Evolutionary conservation across 225 moss, liverwort and hornwort genomes (phyloP).

Genomic region (Bryoerythrophyllum caledonicum): DNA sequence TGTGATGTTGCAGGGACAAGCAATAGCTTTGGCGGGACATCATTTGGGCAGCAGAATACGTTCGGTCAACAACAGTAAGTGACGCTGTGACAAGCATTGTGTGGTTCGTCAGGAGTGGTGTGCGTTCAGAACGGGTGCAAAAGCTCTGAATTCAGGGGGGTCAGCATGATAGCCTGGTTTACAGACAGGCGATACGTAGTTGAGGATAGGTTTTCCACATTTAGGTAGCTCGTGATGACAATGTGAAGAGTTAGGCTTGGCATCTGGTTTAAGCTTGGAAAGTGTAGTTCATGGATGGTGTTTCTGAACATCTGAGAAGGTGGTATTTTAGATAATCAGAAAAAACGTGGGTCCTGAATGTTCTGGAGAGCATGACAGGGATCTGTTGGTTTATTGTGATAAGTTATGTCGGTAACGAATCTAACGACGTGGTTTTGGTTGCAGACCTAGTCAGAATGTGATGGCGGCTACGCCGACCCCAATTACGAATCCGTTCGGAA

Average conservation of each 20-base stretch:
- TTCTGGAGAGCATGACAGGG: background rate
- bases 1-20: slow-evolving; percentile 34
- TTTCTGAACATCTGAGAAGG: too few relatives aligned
- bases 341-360: background rate
- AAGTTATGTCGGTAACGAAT: background rate
- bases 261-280: background rate
- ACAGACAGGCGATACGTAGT: background rate
- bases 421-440: slow-evolving; percentile 5
- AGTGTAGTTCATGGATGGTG: background rate
- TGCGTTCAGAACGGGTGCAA: background rate
- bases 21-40: slow-evolving; percentile 48
- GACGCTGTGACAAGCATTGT: background rate
- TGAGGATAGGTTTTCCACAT: background rate
- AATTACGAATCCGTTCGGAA: slow-evolving; percentile 87
- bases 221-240: background rate
- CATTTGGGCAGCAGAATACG: slow-evolving; percentile 53
- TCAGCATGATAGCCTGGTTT: background rate
- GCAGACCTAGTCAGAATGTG: slow-evolving; percentile 66
- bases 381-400: background rate
- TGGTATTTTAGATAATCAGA: background rate
- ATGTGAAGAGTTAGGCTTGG: background rate
- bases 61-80: slow-evolving; percentile 59
- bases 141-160: background rate
- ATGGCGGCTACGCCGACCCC: slow-evolving; percentile 64
- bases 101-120: background rate